Conservation (phyloP, 2,329 filamentous ascomycete species). For the Bipolaris zeicola region DNA sequence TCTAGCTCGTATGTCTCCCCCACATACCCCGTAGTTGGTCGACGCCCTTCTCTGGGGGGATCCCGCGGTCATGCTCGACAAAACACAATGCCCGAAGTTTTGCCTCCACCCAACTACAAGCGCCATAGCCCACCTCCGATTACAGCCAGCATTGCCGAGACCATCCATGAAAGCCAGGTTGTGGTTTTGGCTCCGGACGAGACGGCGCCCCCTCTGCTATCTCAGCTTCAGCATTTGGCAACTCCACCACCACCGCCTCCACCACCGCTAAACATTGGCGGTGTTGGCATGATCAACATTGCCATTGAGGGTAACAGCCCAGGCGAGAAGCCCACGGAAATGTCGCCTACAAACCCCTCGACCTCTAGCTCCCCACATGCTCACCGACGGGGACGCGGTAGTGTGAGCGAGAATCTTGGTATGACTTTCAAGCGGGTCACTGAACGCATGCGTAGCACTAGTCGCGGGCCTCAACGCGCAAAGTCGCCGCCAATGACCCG, state of each 20-base stretch:
- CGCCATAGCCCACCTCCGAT: constrained; percentile 49
- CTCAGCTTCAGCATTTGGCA: constrained; percentile 66
- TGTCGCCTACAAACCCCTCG: constrained; percentile 32
- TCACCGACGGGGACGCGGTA: constrained; percentile 61
- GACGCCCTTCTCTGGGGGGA: constrained; percentile 47
- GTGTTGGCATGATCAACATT: constrained; percentile 52
- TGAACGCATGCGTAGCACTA: constrained; percentile 64
- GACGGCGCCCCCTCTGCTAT: constrained; percentile 58
- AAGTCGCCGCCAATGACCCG: constrained; percentile 53
- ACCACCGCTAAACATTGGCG: constrained; percentile 31
- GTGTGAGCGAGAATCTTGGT: constrained; percentile 63
- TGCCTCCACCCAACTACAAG: constrained; percentile 44
- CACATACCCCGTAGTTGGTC: constrained; percentile 28
- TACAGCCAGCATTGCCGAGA: constrained; percentile 61
- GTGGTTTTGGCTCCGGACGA: constrained; percentile 52
- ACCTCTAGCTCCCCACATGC: constrained; percentile 46
- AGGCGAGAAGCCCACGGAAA: constrained; percentile 31
- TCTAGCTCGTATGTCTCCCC: constrained; percentile 33
- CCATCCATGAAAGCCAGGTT: constrained; percentile 53
- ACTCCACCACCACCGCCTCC: constrained; percentile 55
- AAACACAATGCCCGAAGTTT: constrained; percentile 51
- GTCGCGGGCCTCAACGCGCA: constrained; percentile 54
- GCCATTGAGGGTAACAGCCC: constrained; percentile 52
- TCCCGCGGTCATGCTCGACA: constrained; percentile 49
- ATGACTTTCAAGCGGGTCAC: constrained; percentile 56